phyloP scores from a whole-genome alignment of 495 filamentous ascomycete species.

The Hypoxylon fuscum region DNA sequence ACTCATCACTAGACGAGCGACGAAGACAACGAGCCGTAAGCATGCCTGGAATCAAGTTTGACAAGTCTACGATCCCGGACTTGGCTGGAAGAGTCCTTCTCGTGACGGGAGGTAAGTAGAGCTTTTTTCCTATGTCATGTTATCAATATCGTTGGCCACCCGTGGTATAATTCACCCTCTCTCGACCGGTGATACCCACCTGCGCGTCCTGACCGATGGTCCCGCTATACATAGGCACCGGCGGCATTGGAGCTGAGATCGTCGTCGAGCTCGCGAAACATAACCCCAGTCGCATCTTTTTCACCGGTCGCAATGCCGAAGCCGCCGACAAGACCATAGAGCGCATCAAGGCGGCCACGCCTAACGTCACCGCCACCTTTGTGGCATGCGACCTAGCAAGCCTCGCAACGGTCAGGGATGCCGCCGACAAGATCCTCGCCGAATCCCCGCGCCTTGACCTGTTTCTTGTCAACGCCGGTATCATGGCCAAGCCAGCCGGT shows the following conservation, averaged over 20 bases:
- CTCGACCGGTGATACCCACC: neutral
- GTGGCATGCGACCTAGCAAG: conserved; percentile 23
- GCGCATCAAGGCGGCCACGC: neutral
- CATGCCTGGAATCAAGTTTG: conserved; percentile 3
- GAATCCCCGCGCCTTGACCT: conserved; percentile 55
- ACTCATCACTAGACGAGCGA: neutral
- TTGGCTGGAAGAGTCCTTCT: conserved; percentile 2
- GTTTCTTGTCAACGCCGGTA: conserved; percentile 71
- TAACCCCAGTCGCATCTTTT: conserved; percentile 64
- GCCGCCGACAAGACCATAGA: conserved; percentile 9
- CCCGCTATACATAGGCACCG: conserved; percentile 56
- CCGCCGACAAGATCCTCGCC: conserved; percentile 45
- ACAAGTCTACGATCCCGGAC: conserved; percentile 1
- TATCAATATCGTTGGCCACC: neutral
- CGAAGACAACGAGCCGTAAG: neutral
- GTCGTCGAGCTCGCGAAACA: conserved; percentile 67
- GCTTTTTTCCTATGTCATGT: neutral
- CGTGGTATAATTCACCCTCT: neutral
- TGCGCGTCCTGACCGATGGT: neutral
- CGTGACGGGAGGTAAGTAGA: conserved; percentile 1
- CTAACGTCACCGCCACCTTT: neutral
- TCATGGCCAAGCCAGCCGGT: conserved; percentile 60
- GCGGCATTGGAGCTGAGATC: conserved; percentile 70
- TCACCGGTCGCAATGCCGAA: conserved; percentile 63
- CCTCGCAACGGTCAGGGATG: conserved; percentile 49